Evolutionary conservation across 371 early-diverging fungal species (phyloP).

Genomic region (Apophysomyces ossiformis): DNA sequence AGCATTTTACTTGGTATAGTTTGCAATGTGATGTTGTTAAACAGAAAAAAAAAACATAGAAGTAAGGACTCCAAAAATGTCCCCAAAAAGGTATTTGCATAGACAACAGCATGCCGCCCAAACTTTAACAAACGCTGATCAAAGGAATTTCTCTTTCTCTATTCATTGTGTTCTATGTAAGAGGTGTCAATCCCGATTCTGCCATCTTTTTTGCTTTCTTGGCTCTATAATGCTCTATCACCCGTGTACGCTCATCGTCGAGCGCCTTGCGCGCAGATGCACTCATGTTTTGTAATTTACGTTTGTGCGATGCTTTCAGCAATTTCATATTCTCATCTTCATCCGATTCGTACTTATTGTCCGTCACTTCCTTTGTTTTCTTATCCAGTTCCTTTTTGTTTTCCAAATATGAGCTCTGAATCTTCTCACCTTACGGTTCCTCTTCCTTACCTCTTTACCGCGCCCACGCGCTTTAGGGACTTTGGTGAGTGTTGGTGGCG

Average conservation of each 20-base stretch:
- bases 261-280: slow-evolving; percentile 44
- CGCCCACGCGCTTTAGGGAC: slow-evolving; percentile 56
- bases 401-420: not conserved
- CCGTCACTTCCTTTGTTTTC: slow-evolving; percentile 22
- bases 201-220: slow-evolving; percentile 52
- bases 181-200: slow-evolving; percentile 34
- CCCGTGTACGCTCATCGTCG: slow-evolving; percentile 48
- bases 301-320: slow-evolving; percentile 51
- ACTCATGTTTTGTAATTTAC: slow-evolving; percentile 50
- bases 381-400: slow-evolving; percentile 25
- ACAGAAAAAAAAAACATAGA: no score
- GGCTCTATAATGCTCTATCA: slow-evolving; percentile 50
- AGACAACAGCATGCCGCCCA: slow-evolving; percentile 10
- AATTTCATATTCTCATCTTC: slow-evolving; percentile 54
- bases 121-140: slow-evolving; percentile 4
- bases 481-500: slow-evolving; percentile 54
- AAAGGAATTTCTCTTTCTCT: slow-evolving; percentile 14
- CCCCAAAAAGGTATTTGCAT: slow-evolving; percentile 6
- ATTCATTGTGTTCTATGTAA: slow-evolving; percentile 17
- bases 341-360: slow-evolving; percentile 41
- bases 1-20: slow-evolving; percentile 7
- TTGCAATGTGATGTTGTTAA: slow-evolving; percentile 5
- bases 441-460: slow-evolving; percentile 36
- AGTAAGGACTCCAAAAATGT: not conserved
- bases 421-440: not conserved